Evolutionary conservation across 1,284 basidiomycete species (phyloP), one percentile per base, ranked within the genome.

Genomic region (Phaffia rhodozyma): DNA sequence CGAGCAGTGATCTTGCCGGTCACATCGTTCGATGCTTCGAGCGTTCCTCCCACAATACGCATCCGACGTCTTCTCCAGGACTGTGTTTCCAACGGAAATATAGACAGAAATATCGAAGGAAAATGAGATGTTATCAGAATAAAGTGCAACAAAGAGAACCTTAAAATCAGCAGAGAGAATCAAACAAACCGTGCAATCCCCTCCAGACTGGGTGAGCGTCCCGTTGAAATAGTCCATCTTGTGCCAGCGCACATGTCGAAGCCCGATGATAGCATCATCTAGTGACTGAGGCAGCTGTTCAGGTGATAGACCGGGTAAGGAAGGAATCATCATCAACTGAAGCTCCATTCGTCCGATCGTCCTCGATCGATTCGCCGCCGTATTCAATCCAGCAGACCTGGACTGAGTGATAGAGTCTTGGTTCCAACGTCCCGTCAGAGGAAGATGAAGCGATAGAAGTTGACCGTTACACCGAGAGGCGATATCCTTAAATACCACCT

Each of bases 11-110:
- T 85, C 70, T 86, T 88, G 78, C 88, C 91, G 29, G 94, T 97
- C 3, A 97, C 85, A 70, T 97, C 91, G 71, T 89, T 94, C 78
- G 88, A 94, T 1, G 93, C 91, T 55, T 97, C 82, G 55, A 97
- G 79, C 69, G 83, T 87, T 18, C 87, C 83, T 5, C 94, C 93
- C 60, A 91, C 86, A 6, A 97, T 82, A 53, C 91, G 84, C 67
- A 97, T 82, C 66, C 86, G 84, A 52, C 94, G 84, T 56, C 94
- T 82, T 54, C 90, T 85, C 85, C 92, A 96, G 16, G 85, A 84
- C 89, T 94, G 68, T 21, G 70, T 18, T 61, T 53, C 66, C 69
- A 72, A 65, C 68, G 71, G 27, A 29, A 47, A 23, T 70, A 58
- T 62, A 56, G 21, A 52, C 20, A 13, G 21, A 56, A 54, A 11